Evolutionary conservation across 2,329 filamentous ascomycete genomes (phyloP), one percentile per base, ranked within the genome.

Genomic region (Talaromyces sp.): DNA sequence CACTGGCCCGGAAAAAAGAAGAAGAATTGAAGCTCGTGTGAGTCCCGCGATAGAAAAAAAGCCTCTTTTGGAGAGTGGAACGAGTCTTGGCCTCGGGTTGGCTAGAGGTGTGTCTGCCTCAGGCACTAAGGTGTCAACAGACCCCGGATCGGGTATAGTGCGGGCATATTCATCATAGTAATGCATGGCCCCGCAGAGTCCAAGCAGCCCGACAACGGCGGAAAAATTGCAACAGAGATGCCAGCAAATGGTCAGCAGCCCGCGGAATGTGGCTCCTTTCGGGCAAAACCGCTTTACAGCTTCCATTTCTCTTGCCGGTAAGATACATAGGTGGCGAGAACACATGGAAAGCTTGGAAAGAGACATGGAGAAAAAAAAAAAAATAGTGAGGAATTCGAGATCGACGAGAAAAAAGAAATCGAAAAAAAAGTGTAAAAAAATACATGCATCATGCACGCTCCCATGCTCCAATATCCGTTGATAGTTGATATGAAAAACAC

Each of bases 11-110:
- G 52, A 53, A 52, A 49, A 51, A 58, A 51, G 57, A 56, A 60
- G 57, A 50, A 44, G 54, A 62, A 51, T 46, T 53, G 39, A 55
- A 61, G 65, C 60, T 68, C 64, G 64, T 69, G 65, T 67, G 66
- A 71, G 66, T 62, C 63, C 64, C 60, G 65, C 66, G 57, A 69
- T 65, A 57, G 61, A 67, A 65, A 69, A 69, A 70, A 70, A 71
- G 63, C 60, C 64, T 69, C 64, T 65, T 59, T 61, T 29, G 58
- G 56, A 69, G 56, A 69, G 69, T 71, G 70, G 68, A 72, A 63
- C 66, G 59, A 60, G 51, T 56, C 55, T 58, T 60, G 62, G 58
- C 49, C 60, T 66, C 62, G 62, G 64, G 60, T 63, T 62, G 52
- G 55, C 47, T 58, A 63, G 54, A 52, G 56, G 41, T 35, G 47